Evolutionary conservation across 1,284 basidiomycete species (phyloP).

Genomic region (Sanghuangporus sanghuang): DNA sequence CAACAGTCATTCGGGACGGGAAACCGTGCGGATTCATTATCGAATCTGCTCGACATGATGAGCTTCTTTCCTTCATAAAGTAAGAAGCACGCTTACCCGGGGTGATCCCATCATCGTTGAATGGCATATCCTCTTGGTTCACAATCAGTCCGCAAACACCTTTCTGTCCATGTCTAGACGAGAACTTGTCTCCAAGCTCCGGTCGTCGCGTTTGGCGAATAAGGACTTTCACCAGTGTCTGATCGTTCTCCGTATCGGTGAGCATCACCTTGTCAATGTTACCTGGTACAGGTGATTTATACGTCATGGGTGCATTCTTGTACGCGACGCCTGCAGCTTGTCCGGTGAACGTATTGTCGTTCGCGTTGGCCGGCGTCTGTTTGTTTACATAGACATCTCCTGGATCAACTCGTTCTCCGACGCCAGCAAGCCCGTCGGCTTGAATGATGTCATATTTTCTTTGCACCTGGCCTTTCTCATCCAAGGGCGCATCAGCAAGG

Average conservation of each 20-base stretch:
- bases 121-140: slow-evolving; percentile 98
- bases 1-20: slow-evolving; percentile 99
- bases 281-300: slow-evolving; percentile 90
- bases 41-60: slow-evolving; percentile 56
- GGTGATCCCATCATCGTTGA: slow-evolving; percentile 95
- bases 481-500: slow-evolving; percentile 85
- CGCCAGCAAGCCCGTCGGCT: slow-evolving; percentile 89
- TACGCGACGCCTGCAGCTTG: slow-evolving; percentile 78
- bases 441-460: slow-evolving; percentile 92
- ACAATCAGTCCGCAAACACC: slow-evolving; percentile 98
- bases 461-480: slow-evolving; percentile 72
- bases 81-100: slow-evolving; percentile 51
- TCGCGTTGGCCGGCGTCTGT: slow-evolving; percentile 90
- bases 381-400: slow-evolving; percentile 97
- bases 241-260: slow-evolving; percentile 92
- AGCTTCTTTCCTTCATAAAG: neutral
- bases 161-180: slow-evolving; percentile 97
- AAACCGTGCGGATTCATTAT: slow-evolving; percentile 99
- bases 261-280: slow-evolving; percentile 98
- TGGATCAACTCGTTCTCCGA: slow-evolving; percentile 90
- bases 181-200: slow-evolving; percentile 98
- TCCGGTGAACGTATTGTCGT: slow-evolving; percentile 77
- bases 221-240: slow-evolving; percentile 98
- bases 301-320: slow-evolving; percentile 86
- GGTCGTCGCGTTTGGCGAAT: slow-evolving; percentile 96